These are phyloP conservation scores for Cordyceps farinosa DNA, from an alignment of 2,329 filamentous ascomycete species.

Conservation along the genomic window DNA sequence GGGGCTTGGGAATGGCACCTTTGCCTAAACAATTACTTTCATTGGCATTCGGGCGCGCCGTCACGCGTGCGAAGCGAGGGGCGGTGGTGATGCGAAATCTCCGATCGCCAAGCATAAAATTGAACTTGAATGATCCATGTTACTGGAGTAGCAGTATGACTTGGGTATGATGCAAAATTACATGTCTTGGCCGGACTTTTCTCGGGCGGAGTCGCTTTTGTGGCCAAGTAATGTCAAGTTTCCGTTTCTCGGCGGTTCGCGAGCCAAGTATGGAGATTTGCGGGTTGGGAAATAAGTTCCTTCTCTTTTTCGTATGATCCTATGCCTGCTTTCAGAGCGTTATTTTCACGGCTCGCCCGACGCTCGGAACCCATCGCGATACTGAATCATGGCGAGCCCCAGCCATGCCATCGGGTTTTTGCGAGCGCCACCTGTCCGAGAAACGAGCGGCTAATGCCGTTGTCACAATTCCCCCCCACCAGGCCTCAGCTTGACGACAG, in stretches of 20 bases:
- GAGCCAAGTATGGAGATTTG: background rate
- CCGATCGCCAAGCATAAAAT: background rate
- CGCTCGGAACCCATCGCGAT: background rate
- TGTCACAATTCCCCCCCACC: background rate
- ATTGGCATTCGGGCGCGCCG: background rate
- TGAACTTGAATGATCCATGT: background rate
- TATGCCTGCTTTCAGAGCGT: background rate
- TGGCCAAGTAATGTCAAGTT: background rate
- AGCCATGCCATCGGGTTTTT: background rate
- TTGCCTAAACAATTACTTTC: background rate
- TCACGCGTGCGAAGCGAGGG: background rate
- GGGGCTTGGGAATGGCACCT: too few species aligned
- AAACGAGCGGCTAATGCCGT: background rate
- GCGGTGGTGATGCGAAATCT: background rate
- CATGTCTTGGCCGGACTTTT: slow-evolving; percentile 6
- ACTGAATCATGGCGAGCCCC: background rate
- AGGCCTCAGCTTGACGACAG: background rate
- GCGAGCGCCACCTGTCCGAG: background rate
- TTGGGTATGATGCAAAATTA: background rate
- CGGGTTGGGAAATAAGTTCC: background rate
- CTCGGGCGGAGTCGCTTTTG: background rate
- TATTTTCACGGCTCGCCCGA: background rate
- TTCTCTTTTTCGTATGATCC: background rate
- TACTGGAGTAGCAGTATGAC: background rate
- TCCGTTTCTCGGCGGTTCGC: background rate